Conservation (phyloP, 305 asterid species). For the Solanum hybrid region DNA sequence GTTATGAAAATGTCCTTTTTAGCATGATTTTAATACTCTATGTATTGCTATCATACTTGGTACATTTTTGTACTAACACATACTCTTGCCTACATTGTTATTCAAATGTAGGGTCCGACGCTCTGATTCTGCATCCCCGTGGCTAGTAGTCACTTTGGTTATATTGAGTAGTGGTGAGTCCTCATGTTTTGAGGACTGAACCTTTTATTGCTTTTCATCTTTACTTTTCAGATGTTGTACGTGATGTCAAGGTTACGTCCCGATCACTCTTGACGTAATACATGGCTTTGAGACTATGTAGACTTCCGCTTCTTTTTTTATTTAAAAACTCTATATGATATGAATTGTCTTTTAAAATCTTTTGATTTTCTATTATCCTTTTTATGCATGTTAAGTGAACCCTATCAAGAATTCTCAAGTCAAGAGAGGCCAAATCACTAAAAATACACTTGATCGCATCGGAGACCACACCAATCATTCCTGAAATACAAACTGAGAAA, state of each 20-base stretch:
- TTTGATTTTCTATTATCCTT: not conserved
- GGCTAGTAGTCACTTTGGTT: not conserved
- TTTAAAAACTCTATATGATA: not conserved
- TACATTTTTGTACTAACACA: not conserved
- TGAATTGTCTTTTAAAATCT: not conserved
- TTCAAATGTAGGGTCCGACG: too few relatives aligned
- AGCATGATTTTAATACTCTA: not conserved
- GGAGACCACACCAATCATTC: not conserved
- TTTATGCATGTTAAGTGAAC: not conserved
- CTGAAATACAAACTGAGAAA: not conserved
- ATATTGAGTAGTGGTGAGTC: not conserved
- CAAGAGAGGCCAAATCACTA: not conserved
- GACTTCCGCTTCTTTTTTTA: not conserved
- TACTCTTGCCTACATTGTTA: not conserved
- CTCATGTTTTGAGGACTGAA: not conserved
- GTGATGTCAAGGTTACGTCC: not conserved
- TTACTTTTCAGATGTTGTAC: not conserved
- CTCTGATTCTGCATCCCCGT: not conserved
- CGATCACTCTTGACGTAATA: not conserved
- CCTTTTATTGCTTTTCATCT: not conserved
- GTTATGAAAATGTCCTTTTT: not conserved
- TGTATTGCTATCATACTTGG: not conserved
- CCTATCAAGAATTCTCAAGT: not conserved
- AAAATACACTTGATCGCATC: not conserved
- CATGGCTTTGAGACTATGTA: not conserved